phyloP scores from a whole-genome alignment of 192 early-diverging fungal species.

The Linnemannia zychae region DNA sequence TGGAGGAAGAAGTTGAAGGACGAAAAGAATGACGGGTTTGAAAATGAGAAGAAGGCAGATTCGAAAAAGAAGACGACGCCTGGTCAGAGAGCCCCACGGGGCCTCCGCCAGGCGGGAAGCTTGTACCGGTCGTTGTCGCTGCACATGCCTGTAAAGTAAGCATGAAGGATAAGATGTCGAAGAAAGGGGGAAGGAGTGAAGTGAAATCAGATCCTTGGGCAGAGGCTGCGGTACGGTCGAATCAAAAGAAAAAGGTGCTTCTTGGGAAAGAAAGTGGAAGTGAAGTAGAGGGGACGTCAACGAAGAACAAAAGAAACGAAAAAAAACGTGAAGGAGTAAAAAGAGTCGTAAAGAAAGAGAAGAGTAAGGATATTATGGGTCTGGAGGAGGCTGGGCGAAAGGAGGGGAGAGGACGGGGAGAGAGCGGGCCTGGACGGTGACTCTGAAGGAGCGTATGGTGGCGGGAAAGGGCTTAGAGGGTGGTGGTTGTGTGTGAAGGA shows the following conservation, averaged over 20 bases:
- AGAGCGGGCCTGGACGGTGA: slow-evolving; percentile 8
- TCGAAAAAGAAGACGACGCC: slow-evolving; percentile 29
- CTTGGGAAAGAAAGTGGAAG: background rate
- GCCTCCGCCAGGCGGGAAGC: slow-evolving; percentile 34
- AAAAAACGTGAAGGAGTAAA: background rate
- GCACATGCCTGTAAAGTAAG: slow-evolving; percentile 45
- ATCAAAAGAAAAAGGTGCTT: background rate
- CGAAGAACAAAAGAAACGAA: background rate
- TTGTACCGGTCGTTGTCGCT: slow-evolving; percentile 44
- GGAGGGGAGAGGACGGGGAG: slow-evolving; percentile 6
- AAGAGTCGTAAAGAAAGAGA: background rate
- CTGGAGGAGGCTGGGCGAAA: slow-evolving; percentile 38
- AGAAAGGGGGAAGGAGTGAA: background rate
- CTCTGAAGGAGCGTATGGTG: slow-evolving; percentile 27
- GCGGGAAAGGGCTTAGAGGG: background rate
- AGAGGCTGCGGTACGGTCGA: slow-evolving; percentile 37
- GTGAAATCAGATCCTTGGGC: slow-evolving; percentile 16
- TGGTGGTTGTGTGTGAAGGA: background rate
- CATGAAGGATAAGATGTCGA: slow-evolving; percentile 43
- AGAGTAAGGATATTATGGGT: slow-evolving; percentile 25
- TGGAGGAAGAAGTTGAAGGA: slow-evolving; percentile 4
- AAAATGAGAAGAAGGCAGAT: slow-evolving; percentile 3
- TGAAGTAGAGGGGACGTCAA: no score
- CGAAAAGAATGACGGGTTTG: slow-evolving; percentile 23
- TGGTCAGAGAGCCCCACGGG: slow-evolving; percentile 25